Conservation (phyloP, 306 rosid genomes). For the Cercis canadensis region DNA sequence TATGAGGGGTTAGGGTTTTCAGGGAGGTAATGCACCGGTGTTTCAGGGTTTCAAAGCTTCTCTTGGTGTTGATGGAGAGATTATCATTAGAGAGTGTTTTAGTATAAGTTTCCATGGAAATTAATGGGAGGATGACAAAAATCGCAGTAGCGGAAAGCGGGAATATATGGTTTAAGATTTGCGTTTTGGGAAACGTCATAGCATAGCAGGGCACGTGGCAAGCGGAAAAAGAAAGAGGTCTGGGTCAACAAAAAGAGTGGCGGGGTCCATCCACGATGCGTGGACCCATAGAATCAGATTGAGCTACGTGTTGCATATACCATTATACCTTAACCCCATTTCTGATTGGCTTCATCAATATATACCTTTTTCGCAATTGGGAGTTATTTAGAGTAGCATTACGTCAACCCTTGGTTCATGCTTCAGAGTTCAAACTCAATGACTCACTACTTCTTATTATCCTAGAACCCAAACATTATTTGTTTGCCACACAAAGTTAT, state of each 20-base stretch:
- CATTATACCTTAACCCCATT: not conserved
- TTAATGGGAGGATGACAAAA: too few species aligned
- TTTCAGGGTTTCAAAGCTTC: conserved; percentile 13
- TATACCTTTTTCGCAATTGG: too few species aligned
- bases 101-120: too few species aligned
- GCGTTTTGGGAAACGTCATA: not conserved
- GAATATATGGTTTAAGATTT: conserved; percentile 41
- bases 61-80: too few species aligned
- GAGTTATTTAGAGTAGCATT: too few species aligned
- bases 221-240: not conserved
- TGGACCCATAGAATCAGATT: conserved; percentile 34
- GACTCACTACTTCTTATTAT: too few species aligned
- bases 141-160: conserved; percentile 10
- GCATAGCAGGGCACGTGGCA: conserved; percentile 37
- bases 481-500: too few species aligned
- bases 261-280: conserved; percentile 40
- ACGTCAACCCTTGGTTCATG: too few species aligned
- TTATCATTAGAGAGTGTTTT: too few species aligned
- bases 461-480: too few species aligned
- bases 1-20: conserved; percentile 45
- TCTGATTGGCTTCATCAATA: not conserved
- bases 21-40: conserved; percentile 38
- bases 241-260: conserved; percentile 45
- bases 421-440: too few species aligned
- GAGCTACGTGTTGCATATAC: conserved; percentile 24